A percentile compares a stretch with the other conserved stretches of the same genome.
Evolutionary conservation across 768 basidiomycete species (phyloP).

Genomic region (Phaeotremella fagi): DNA sequence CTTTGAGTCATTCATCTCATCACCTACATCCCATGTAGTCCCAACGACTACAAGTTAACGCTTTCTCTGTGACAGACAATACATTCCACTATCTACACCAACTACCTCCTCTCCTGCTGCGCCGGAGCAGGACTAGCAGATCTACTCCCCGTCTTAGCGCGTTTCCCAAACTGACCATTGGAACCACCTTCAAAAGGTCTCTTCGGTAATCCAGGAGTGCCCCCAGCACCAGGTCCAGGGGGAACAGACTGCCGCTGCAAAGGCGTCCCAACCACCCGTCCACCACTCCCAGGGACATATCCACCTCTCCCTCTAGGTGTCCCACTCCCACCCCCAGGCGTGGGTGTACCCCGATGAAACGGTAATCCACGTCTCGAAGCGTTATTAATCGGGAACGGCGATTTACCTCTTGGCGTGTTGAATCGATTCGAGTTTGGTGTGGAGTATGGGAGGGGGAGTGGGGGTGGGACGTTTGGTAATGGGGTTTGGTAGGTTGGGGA

Average conservation of each 20-base stretch:
- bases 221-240: neutral
- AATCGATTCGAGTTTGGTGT: no score
- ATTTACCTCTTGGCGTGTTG: no score
- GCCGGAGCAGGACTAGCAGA: neutral
- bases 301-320: neutral
- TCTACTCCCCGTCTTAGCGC: constrained; percentile 4
- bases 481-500: constrained; percentile 2
- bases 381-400: no score
- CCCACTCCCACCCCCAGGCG: neutral
- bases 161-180: neutral
- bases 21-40: no score
- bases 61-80: no score
- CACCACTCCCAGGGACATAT: neutral
- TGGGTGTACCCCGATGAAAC: no score
- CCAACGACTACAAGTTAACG: no score
- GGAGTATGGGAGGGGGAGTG: neutral
- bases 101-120: neutral
- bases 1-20: no score
- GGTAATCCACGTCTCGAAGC: no score
- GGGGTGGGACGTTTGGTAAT: neutral
- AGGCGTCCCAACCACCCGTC: neutral
- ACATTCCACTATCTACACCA: neutral
- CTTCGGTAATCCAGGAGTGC: neutral
- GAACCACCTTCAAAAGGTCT: neutral
- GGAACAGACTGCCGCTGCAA: neutral